Evolutionary conservation across 1,284 basidiomycete genomes (phyloP), one percentile per base, ranked within the genome.

Genomic region (Puccinia hordei): DNA sequence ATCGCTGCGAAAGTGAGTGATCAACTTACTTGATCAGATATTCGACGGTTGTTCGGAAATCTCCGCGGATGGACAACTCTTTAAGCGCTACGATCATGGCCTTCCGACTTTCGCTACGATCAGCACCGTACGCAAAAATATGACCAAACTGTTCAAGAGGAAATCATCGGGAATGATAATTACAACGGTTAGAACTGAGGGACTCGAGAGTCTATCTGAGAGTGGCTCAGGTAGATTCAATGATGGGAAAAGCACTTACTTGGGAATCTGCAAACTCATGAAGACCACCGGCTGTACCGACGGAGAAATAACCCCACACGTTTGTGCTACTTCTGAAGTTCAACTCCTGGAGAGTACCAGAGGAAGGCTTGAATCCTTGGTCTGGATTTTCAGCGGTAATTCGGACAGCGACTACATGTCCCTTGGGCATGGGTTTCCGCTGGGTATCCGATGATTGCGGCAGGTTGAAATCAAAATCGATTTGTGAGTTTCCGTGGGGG

Each of bases 311-410:
- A 84, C 97, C 97, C 97, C 97, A 99, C 80, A 98, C 95, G 83
- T 98, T 98, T 57, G 95, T 98, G 87, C 93, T 97, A 51, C 95
- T 98, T 77, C 97, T 92, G 92, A 99, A 99, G 87, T 99, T 99
- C 85, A 99, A 92, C 86, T 99, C 97, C 86, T 98, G 95, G 17
- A 99, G 88, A 61, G 93, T 92, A 84, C 97, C 97, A 19, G 94
- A 96, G 10, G 96, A 98, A 2, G 97, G 97, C 87, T 99, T 99
- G 90, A 99, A 99, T n/a, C 97, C 97, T 22, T 96, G 96, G 85
- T 99, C 97, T 30, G 97, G 97, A 87, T 99, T 99, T 88, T 99
- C 97, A 63, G 96, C 96, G 5, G 97, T 99, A 87, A 99, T 99
- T 86, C 97, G 95, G 83, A 98, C 97, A 66, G 97, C 97, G 83